phyloP scores from a whole-genome alignment of 805 yeast genomes.

The Jamesozyma piceae region DNA sequence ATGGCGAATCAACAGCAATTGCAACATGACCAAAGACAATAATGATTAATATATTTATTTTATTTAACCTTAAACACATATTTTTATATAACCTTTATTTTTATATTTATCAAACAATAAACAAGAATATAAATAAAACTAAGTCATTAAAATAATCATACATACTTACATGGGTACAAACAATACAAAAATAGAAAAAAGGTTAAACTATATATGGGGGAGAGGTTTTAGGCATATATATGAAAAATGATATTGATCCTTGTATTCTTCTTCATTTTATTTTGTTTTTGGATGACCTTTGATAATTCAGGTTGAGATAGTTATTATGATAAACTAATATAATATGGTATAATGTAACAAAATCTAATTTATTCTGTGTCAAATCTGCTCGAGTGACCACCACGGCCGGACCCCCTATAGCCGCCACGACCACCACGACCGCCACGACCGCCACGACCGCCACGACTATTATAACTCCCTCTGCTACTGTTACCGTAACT shows the following conservation, averaged over 20 bases:
- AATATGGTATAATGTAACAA: too few relatives aligned
- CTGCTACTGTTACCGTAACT: constrained; percentile 3
- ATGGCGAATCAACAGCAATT: constrained; percentile 38
- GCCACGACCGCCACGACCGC: constrained; percentile 15
- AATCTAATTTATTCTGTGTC: not conserved
- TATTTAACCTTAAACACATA: not conserved
- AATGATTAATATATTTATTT: not conserved
- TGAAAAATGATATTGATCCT: too few relatives aligned
- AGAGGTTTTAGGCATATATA: too few relatives aligned
- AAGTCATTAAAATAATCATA: not conserved
- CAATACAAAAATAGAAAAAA: not conserved
- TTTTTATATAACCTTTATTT: not conserved
- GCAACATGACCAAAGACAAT: constrained; percentile 4
- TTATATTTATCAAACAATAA: not conserved
- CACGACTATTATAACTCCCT: constrained; percentile 13
- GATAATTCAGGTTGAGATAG: too few relatives aligned
- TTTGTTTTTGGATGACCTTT: too few relatives aligned
- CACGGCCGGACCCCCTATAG: not conserved
- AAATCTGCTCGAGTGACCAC: not conserved
- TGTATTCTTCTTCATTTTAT: too few relatives aligned
- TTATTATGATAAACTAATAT: too few relatives aligned
- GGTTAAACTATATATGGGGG: too few relatives aligned
- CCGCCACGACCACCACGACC: constrained; percentile 7
- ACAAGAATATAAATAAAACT: not conserved
- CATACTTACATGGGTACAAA: not conserved